Evolutionary conservation across 2,329 filamentous ascomycete species (phyloP).

Genomic region (Aspergillus phoenicis): DNA sequence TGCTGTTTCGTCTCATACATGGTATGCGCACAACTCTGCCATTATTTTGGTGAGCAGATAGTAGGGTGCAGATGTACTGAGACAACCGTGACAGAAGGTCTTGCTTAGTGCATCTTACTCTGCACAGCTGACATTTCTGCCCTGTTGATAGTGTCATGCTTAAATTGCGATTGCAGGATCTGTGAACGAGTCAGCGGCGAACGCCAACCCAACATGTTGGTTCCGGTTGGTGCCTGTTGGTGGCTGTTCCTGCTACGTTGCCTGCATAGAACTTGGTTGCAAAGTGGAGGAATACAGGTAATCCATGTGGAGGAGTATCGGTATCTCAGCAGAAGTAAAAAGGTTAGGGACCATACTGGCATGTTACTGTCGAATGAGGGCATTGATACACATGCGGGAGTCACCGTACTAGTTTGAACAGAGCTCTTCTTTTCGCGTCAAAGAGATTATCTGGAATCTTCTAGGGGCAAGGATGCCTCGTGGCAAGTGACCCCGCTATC

Average conservation of each 20-base stretch:
- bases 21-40: not conserved
- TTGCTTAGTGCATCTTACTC: not conserved
- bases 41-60: not conserved
- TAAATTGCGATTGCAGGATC: constrained; percentile 1
- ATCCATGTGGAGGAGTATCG: not conserved
- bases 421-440: too few species aligned
- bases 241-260: not conserved
- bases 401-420: not conserved
- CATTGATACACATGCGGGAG: not conserved
- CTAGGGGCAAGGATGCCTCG: not conserved
- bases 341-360: not conserved
- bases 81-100: not conserved
- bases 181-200: not conserved
- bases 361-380: not conserved
- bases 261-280: not conserved
- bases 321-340: too few species aligned
- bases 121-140: not conserved
- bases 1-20: not conserved
- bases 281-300: not conserved
- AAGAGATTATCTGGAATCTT: not conserved
- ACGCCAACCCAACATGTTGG: constrained; percentile 5
- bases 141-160: not conserved
- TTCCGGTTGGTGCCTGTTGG: constrained; percentile 3
- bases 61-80: not conserved
- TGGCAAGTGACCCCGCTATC: constrained; percentile 3